Conservation (phyloP, 306 rosid genomes). For the Dalbergia oliveri region DNA sequence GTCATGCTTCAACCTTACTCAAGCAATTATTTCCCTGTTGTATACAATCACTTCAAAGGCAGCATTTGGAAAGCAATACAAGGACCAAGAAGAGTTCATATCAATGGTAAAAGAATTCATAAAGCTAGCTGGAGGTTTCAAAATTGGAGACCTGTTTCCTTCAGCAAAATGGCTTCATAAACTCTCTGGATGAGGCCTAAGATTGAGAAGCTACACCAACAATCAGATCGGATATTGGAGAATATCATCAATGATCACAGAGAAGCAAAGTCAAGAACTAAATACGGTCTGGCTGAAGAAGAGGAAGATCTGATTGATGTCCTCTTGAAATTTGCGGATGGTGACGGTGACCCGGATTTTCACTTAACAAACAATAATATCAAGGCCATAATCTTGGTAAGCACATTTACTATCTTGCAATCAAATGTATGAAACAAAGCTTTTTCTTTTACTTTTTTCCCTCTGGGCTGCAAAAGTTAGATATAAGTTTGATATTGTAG, state of each 20-base stretch:
- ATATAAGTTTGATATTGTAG: no score
- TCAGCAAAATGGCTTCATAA: conserved; percentile 23
- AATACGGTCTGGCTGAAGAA: not conserved
- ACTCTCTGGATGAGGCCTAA: conserved; percentile 13
- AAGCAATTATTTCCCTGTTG: not conserved
- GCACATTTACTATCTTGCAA: not conserved
- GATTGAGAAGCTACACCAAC: conserved; percentile 10
- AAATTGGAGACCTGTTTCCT: conserved; percentile 42
- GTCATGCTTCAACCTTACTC: conserved; percentile 9
- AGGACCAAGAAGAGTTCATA: conserved; percentile 22
- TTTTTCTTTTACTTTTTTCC: no score
- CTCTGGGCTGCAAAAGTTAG: no score
- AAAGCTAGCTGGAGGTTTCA: conserved; percentile 29
- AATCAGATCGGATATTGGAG: conserved; percentile 6
- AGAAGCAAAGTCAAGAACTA: not conserved
- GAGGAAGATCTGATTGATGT: not conserved
- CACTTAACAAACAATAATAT: not conserved
- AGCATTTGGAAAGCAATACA: conserved; percentile 34
- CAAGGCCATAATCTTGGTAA: conserved; percentile 8
- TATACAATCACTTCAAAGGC: conserved; percentile 18
- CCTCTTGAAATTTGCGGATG: conserved; percentile 4
- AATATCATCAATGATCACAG: conserved; percentile 31
- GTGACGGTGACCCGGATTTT: not conserved
- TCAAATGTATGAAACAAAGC: not conserved
- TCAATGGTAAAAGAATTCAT: not conserved